Conservation (phyloP, 116 monocot species). For the Papilionanthe hybrid region DNA sequence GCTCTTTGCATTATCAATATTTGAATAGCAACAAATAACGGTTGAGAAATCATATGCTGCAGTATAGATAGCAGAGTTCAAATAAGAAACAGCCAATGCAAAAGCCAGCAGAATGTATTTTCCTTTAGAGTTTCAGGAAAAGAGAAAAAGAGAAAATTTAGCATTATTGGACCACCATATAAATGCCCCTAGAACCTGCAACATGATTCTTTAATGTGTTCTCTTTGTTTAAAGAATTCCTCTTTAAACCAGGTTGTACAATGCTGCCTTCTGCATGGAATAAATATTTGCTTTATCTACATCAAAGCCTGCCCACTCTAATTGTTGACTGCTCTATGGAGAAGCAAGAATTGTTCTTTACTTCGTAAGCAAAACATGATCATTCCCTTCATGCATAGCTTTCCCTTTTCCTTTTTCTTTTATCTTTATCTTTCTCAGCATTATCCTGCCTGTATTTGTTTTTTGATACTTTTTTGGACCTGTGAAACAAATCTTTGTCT, state of each 20-base stretch:
- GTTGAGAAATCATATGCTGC: neutral
- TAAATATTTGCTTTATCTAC: neutral
- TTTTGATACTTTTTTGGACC: constrained; percentile 3
- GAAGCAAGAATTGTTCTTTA: constrained; percentile 5
- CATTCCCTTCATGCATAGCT: constrained; percentile 9
- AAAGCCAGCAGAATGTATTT: neutral
- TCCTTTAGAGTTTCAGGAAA: neutral
- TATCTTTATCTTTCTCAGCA: constrained; percentile 10
- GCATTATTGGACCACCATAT: neutral
- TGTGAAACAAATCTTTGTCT: neutral
- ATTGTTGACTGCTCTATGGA: neutral
- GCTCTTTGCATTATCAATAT: too few relatives aligned
- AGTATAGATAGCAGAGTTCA: neutral
- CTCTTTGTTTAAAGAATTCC: neutral
- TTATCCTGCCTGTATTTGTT: neutral
- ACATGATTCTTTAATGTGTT: neutral
- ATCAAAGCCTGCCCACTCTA: constrained; percentile 1
- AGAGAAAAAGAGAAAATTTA: neutral
- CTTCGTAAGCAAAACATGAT: neutral
- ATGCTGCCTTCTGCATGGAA: neutral
- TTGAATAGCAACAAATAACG: too few relatives aligned
- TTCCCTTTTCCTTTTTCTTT: constrained; percentile 16
- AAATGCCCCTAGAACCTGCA: neutral
- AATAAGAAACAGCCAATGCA: neutral
- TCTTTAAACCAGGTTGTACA: neutral